phyloP scores from a whole-genome alignment of 139 green algal genomes.

The Ettlia oleoabundans region DNA sequence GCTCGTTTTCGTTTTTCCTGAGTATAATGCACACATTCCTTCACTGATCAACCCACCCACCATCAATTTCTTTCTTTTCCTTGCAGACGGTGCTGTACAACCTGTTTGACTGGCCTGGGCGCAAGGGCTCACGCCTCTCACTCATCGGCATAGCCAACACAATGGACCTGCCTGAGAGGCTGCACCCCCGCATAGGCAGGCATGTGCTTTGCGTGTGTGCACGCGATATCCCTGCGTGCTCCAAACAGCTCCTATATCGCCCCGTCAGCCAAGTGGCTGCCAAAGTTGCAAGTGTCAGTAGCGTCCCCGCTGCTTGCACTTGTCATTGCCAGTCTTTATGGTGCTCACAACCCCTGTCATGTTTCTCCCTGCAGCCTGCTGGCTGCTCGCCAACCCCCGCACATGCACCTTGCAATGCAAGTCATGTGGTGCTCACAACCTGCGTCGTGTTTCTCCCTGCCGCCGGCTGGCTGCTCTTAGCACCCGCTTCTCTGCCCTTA shows the following conservation, averaged over 20 bases:
- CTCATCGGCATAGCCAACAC: conserved; percentile 98
- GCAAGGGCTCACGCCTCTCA: conserved; percentile 66
- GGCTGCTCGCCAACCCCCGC: background rate
- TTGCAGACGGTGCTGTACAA: conserved; percentile 93
- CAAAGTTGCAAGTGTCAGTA: too few species aligned
- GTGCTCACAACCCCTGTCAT: background rate
- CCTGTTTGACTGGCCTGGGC: conserved; percentile 95
- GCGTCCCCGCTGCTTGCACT: too few species aligned
- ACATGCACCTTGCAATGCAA: background rate
- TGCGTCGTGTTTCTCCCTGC: too few species aligned
- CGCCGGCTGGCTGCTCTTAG: too few species aligned
- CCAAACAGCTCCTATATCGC: too few species aligned
- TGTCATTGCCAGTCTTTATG: background rate
- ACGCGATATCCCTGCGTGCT: too few species aligned
- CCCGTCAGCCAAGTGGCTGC: too few species aligned
- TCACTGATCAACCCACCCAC: background rate
- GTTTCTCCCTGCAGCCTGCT: too few species aligned
- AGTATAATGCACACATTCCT: too few species aligned
- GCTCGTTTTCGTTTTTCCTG: too few species aligned
- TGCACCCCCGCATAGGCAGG: conserved; percentile 89
- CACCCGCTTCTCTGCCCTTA: too few species aligned
- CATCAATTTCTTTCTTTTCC: conserved; percentile 23
- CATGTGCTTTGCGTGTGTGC: conserved; percentile 4
- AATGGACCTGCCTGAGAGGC: conserved; percentile 94
- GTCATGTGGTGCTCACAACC: too few species aligned